Conservation (phyloP, 2,329 filamentous ascomycete genomes). For the Colletotrichum shisoi region DNA sequence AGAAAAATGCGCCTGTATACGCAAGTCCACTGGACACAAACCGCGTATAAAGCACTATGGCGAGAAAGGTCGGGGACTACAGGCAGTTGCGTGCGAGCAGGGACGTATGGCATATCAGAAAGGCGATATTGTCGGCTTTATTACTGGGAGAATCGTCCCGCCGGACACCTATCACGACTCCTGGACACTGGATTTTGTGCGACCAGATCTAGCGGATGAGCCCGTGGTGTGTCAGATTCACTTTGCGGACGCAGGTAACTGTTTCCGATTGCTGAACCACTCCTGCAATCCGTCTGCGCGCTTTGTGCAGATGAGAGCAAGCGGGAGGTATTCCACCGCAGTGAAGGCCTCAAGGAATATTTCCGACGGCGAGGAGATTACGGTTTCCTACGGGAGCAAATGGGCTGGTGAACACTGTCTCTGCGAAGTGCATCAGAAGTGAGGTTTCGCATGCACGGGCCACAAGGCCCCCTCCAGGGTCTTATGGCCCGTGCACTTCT, state of each 20-base stretch:
- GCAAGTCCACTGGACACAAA: neutral
- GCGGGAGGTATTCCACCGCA: constrained; percentile 15
- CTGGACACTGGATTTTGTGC: constrained; percentile 9
- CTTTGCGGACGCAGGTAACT: constrained; percentile 5
- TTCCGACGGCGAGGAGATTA: constrained; percentile 10
- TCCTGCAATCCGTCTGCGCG: constrained; percentile 9
- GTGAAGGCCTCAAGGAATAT: constrained; percentile 8
- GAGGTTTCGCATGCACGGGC: too few relatives aligned
- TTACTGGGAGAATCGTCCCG: constrained; percentile 5
- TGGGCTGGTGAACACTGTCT: neutral
- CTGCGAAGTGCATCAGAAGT: neutral
- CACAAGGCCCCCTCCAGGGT: too few relatives aligned
- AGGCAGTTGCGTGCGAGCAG: constrained; percentile 8
- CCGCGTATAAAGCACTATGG: constrained; percentile 15
- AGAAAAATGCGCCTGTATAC: constrained; percentile 1
- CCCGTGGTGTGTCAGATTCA: constrained; percentile 11
- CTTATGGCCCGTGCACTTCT: too few relatives aligned
- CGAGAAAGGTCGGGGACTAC: constrained; percentile 7
- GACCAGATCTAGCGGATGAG: constrained; percentile 9
- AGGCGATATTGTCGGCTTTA: neutral
- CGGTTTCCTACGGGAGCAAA: constrained; percentile 2
- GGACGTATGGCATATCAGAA: constrained; percentile 10
- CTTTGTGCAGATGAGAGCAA: constrained; percentile 8
- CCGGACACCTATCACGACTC: neutral
- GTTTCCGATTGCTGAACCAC: constrained; percentile 19